These are phyloP conservation scores for Phalaenopsis aphrodite DNA, from an alignment of 106 monocot species.

Conservation along the genomic window DNA sequence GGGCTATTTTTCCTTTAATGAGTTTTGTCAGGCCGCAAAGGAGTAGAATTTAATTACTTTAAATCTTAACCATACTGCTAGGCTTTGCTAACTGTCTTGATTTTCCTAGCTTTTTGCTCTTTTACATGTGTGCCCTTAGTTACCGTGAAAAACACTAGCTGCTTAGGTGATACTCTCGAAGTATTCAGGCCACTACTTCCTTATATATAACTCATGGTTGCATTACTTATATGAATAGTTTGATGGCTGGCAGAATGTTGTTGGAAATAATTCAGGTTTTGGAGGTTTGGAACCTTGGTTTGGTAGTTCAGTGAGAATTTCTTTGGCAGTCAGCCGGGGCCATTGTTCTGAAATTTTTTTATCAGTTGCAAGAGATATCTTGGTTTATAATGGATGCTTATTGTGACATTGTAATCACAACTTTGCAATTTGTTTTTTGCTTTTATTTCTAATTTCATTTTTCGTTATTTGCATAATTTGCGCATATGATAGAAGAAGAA, in stretches of 20 bases:
- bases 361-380: neutral
- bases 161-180: neutral
- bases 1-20: neutral
- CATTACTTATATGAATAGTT: neutral
- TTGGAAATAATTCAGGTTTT: neutral
- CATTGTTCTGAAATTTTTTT: neutral
- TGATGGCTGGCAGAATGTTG: neutral
- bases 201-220: neutral
- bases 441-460: neutral
- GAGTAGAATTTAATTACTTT: neutral
- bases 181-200: neutral
- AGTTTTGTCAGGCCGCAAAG: neutral
- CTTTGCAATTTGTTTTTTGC: neutral
- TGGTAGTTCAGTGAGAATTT: neutral
- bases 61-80: neutral
- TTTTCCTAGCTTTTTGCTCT: neutral
- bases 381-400: neutral
- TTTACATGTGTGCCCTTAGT: neutral
- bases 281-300: neutral
- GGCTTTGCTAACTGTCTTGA: neutral
- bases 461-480: neutral
- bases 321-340: neutral
- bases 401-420: neutral
- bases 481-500: neutral
- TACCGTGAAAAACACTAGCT: neutral